Conservation (phyloP, 257 asterid species). For the Nyctanthes arbortristis region DNA sequence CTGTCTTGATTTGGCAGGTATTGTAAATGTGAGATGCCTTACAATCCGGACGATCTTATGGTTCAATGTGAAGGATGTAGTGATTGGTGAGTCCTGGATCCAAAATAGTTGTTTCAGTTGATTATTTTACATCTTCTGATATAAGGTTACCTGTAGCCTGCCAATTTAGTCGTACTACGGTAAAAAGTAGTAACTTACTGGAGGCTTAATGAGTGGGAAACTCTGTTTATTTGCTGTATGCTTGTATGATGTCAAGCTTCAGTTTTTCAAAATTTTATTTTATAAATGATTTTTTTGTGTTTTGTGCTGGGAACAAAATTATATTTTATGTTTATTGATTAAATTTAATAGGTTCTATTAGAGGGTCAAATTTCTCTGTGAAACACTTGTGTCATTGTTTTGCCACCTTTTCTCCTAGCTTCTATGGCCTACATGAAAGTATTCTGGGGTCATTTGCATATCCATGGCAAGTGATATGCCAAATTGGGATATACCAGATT, state of each 20-base stretch:
- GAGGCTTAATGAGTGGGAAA: not conserved
- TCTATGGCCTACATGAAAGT: not conserved
- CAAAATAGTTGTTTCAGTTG: conserved; percentile 16
- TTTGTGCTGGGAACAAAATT: conserved; percentile 3
- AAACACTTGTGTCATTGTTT: not conserved
- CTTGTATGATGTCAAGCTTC: conserved; percentile 6
- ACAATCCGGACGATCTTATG: conserved; percentile 97
- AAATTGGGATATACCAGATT: not conserved
- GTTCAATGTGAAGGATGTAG: conserved; percentile 89
- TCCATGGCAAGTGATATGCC: conserved; percentile 12
- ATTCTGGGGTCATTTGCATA: conserved; percentile 7
- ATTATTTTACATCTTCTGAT: conserved; percentile 11
- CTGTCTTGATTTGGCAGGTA: conserved; percentile 51
- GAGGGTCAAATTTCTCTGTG: not conserved
- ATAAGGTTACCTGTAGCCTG: conserved; percentile 11
- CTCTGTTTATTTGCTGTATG: conserved; percentile 1
- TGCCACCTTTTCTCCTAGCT: not conserved
- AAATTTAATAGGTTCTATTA: not conserved
- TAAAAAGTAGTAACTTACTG: not conserved
- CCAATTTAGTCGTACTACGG: not conserved
- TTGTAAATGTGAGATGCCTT: conserved; percentile 98
- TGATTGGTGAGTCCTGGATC: conserved; percentile 71
- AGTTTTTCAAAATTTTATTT: conserved; percentile 9
- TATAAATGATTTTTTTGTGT: not conserved
- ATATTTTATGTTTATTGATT: not conserved